Percentiles rank a stretch among this genome's conserved stretches.
Evolutionary conservation across 345 rosid species (phyloP).

Genomic region (Geranium brycei): DNA sequence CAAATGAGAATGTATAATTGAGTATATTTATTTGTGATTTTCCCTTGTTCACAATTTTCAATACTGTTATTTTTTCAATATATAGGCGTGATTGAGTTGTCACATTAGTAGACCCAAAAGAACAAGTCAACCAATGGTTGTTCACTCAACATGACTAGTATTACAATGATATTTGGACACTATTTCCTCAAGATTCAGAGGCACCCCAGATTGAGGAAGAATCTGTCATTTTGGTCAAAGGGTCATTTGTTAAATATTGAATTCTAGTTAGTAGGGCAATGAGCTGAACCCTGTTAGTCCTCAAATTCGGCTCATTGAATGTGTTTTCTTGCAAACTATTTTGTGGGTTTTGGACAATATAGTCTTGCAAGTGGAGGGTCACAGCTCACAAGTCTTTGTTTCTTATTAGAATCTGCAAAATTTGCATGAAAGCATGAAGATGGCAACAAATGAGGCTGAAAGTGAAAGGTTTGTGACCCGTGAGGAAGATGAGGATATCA

Average conservation of each 20-base stretch:
- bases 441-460: not conserved
- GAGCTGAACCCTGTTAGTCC: not conserved
- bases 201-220: not conserved
- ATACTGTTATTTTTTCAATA: too few species aligned
- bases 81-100: not conserved
- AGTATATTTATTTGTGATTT: too few species aligned
- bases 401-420: not conserved
- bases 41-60: too few species aligned
- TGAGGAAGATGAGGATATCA: too few species aligned
- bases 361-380: not conserved
- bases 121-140: not conserved
- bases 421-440: not conserved
- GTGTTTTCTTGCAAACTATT: not conserved
- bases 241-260: not conserved
- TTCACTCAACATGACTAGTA: not conserved
- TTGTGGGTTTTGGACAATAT: not conserved
- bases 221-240: not conserved
- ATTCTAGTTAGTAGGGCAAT: not conserved
- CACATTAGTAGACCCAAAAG: not conserved
- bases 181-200: not conserved
- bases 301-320: not conserved
- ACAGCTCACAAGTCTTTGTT: not conserved
- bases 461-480: not conserved
- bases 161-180: too few species aligned
- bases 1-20: too few species aligned